These are phyloP conservation scores for Aspergillus sp. DNA, from an alignment of 2,329 filamentous ascomycete genomes.

Conservation along the genomic window DNA sequence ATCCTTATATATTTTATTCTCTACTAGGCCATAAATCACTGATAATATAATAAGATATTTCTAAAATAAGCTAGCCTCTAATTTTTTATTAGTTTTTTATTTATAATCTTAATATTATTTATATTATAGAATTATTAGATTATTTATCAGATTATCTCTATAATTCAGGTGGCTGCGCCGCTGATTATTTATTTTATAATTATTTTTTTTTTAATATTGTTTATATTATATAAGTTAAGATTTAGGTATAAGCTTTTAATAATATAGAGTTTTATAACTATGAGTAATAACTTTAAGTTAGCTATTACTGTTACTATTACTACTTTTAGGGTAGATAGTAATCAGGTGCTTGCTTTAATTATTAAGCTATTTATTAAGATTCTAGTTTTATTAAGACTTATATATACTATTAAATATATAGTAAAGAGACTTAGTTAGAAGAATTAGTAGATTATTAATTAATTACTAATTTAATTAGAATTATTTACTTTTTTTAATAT, in stretches of 20 bases:
- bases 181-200: constrained; percentile 76
- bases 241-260: constrained; percentile 69
- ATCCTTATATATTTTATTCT: too few species aligned
- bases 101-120: too few species aligned
- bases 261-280: constrained; percentile 84
- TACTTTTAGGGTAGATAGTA: constrained; percentile 72
- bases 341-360: constrained; percentile 78
- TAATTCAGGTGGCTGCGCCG: constrained; percentile 77
- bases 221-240: constrained; percentile 60
- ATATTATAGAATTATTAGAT: too few species aligned
- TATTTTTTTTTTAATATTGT: constrained; percentile 71
- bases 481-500: too few species aligned
- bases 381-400: constrained; percentile 72
- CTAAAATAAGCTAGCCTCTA: too few species aligned
- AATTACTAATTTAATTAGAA: too few species aligned
- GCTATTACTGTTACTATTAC: constrained; percentile 86
- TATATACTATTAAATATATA: constrained; percentile 63
- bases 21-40: too few species aligned
- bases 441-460: background rate
- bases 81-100: too few species aligned
- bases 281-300: constrained; percentile 91
- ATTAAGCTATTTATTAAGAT: constrained; percentile 95
- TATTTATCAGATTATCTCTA: constrained; percentile 80
- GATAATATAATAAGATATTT: too few species aligned
- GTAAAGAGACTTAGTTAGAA: constrained; percentile 19